Conservation (phyloP, 108 stramenopile species). For the Skeletonema tropicum region DNA sequence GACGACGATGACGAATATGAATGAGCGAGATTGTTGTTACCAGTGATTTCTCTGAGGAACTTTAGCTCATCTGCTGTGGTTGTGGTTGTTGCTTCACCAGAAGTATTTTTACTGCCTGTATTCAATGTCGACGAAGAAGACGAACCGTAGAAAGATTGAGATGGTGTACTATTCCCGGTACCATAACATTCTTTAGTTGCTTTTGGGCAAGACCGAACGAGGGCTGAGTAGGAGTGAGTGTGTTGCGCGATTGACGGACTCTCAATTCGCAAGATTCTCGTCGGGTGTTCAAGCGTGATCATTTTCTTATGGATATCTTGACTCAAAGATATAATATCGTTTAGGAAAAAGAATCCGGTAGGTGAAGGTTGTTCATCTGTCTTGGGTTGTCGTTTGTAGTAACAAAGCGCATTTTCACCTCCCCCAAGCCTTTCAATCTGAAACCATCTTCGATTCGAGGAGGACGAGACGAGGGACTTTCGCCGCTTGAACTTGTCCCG, state of each 20-base stretch:
- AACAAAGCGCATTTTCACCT: not conserved
- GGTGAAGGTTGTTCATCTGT: not conserved
- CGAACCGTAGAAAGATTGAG: not conserved
- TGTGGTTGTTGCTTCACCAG: not conserved
- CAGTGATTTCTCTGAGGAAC: not conserved
- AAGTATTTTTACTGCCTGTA: not conserved
- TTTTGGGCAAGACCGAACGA: not conserved
- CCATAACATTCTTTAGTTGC: not conserved
- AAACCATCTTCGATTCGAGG: not conserved
- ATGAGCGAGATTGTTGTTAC: not conserved
- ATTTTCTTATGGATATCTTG: not conserved
- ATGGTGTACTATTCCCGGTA: not conserved
- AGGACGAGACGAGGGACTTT: not conserved
- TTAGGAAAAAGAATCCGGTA: conserved; percentile 2
- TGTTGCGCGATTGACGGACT: not conserved
- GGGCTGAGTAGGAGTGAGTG: not conserved
- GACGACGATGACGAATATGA: not conserved
- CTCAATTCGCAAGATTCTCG: not conserved
- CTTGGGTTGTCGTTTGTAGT: not conserved
- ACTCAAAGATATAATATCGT: not conserved
- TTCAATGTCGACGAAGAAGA: not conserved
- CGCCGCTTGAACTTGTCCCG: not conserved
- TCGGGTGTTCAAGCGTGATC: conserved; percentile 2
- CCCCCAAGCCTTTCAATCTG: not conserved
- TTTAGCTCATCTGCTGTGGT: not conserved